Evolutionary conservation across 306 rosid genomes (phyloP).

Genomic region (Cucumis hystrix): DNA sequence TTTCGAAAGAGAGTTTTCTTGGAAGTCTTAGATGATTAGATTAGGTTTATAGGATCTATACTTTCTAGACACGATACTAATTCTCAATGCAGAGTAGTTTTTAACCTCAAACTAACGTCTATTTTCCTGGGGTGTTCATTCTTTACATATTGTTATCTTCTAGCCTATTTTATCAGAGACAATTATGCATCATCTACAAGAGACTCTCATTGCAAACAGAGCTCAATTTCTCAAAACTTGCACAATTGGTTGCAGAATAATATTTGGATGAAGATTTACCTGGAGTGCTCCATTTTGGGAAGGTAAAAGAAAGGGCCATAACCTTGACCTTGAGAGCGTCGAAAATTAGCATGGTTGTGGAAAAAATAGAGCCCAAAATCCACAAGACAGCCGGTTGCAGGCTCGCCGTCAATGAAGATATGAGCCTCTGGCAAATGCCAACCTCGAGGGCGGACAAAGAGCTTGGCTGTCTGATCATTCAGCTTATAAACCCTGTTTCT

Average conservation of each 20-base stretch:
- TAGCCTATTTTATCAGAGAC: not conserved
- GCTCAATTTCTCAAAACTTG: not conserved
- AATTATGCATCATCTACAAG: not conserved
- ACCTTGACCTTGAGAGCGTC: conserved; percentile 59
- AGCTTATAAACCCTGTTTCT: conserved; percentile 75
- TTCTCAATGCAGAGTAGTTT: not conserved
- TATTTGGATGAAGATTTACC: conserved; percentile 21
- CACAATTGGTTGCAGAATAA: not conserved
- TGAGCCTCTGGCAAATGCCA: conserved; percentile 94
- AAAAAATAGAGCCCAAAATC: conserved; percentile 82
- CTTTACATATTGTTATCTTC: not conserved
- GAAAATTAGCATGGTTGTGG: conserved; percentile 49
- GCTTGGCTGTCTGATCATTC: conserved; percentile 65
- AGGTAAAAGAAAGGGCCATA: conserved; percentile 91
- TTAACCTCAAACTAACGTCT: not conserved
- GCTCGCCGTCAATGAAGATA: conserved; percentile 74
- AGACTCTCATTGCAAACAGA: not conserved
- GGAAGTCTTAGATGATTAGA: not conserved
- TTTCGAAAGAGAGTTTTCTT: not conserved
- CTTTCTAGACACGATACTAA: not conserved
- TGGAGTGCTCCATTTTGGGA: conserved; percentile 90
- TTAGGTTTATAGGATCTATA: not conserved
- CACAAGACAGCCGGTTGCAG: conserved; percentile 72
- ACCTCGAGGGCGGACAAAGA: conserved; percentile 82
- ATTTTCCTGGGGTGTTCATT: not conserved